phyloP scores from a whole-genome alignment of 805 yeast genomes.

The Schwanniomyces occidentalis region DNA sequence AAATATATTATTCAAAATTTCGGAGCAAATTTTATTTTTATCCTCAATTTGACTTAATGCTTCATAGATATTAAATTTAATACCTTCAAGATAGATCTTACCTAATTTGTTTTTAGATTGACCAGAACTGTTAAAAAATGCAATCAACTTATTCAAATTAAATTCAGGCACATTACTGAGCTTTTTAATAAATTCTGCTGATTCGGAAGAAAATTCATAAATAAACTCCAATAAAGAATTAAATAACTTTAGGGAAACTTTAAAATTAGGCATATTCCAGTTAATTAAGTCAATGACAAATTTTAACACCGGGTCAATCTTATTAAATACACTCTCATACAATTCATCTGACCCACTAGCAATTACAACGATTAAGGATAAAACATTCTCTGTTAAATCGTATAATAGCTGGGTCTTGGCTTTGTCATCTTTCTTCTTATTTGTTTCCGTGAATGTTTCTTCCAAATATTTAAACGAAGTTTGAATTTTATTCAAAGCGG shows the following conservation, averaged over 20 bases:
- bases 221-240: conserved; percentile 57
- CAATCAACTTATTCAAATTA: conserved; percentile 13
- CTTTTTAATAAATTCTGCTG: conserved; percentile 49
- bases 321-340: conserved; percentile 47
- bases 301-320: conserved; percentile 37
- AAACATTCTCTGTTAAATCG: conserved; percentile 71
- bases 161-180: conserved; percentile 15
- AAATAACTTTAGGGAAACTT: conserved; percentile 44
- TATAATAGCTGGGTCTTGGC: conserved; percentile 51
- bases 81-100: conserved; percentile 40
- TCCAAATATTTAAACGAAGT: conserved; percentile 47
- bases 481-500: conserved; percentile 51
- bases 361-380: conserved; percentile 67
- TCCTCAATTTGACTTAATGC: conserved; percentile 19
- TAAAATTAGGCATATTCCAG: conserved; percentile 34
- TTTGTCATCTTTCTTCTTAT: conserved; percentile 28
- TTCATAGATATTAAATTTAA: conserved; percentile 44
- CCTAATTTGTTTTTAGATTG: conserved; percentile 24
- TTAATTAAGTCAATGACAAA: conserved; percentile 39
- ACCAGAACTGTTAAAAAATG: conserved; percentile 10
- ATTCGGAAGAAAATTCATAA: conserved; percentile 62
- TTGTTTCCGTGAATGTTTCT: conserved; percentile 19
- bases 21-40: conserved; percentile 18
- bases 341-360: conserved; percentile 60
- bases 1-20: conserved; percentile 22